phyloP scores from a whole-genome alignment of 768 basidiomycete species.

The Podaxis carcinomalis region DNA sequence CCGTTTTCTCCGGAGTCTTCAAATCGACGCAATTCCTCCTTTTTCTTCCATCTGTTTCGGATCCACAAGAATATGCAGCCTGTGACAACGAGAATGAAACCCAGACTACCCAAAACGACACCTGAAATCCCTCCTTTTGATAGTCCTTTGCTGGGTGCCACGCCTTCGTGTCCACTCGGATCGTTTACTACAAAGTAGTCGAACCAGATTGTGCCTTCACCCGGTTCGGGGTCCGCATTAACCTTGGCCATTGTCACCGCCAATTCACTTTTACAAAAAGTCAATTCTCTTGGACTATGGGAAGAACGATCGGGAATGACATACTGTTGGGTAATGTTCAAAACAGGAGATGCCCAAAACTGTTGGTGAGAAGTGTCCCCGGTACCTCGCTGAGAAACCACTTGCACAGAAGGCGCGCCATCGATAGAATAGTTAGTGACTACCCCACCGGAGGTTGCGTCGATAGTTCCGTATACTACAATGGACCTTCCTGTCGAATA shows the following conservation, averaged over 20 bases:
- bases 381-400: conserved; percentile 21
- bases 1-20: too few species aligned
- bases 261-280: conserved; percentile 21
- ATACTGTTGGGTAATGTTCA: conserved; percentile 27
- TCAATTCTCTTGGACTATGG: neutral
- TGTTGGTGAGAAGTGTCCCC: conserved; percentile 27
- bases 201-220: conserved; percentile 39
- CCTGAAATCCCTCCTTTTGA: conserved; percentile 26
- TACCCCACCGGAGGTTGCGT: conserved; percentile 31
- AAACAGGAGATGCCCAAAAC: conserved; percentile 28
- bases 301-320: conserved; percentile 10
- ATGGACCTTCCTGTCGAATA: conserved; percentile 25
- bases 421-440: conserved; percentile 32
- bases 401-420: conserved; percentile 19
- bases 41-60: conserved; percentile 13
- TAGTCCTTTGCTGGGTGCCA: conserved; percentile 2
- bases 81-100: conserved; percentile 14
- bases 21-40: neutral
- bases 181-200: conserved; percentile 32
- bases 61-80: conserved; percentile 14
- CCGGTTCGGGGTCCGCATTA: conserved; percentile 18
- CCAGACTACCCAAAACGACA: conserved; percentile 23
- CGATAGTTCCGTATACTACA: conserved; percentile 30
- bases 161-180: conserved; percentile 16
- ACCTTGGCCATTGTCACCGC: conserved; percentile 31